phyloP scores from a whole-genome alignment of 108 stramenopile species.

The Fragilaria radians region DNA sequence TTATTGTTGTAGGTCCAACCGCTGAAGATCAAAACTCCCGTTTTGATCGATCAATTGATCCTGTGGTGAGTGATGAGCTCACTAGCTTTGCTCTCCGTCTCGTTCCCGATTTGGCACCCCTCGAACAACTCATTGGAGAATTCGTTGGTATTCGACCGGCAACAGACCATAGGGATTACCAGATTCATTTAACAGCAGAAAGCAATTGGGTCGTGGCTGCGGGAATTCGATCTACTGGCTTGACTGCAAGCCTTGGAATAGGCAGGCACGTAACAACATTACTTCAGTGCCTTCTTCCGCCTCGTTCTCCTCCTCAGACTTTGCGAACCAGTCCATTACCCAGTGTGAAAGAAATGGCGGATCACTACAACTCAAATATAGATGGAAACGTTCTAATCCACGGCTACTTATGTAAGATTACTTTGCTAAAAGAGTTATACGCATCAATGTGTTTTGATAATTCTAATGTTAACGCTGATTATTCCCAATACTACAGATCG shows the following conservation, averaged over 20 bases:
- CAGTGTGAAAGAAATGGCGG: conserved; percentile 29
- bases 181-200: conserved; percentile 37
- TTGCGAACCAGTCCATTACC: conserved; percentile 48
- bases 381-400: conserved; percentile 43
- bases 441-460: neutral
- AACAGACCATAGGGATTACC: conserved; percentile 66
- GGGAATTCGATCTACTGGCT: conserved; percentile 73
- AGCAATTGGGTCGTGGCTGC: conserved; percentile 60
- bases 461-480: neutral
- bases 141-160: conserved; percentile 82
- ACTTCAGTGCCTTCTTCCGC: conserved; percentile 19
- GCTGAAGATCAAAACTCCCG: conserved; percentile 56
- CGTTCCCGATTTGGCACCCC: conserved; percentile 23
- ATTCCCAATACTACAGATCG: conserved; percentile 1
- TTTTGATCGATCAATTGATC: conserved; percentile 42
- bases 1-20: conserved; percentile 82
- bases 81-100: conserved; percentile 26
- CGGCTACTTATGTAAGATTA: conserved; percentile 22
- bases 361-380: conserved; percentile 33
- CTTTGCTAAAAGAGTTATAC: neutral
- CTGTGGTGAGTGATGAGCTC: conserved; percentile 33
- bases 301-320: neutral
- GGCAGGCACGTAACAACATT: conserved; percentile 53
- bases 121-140: conserved; percentile 39
- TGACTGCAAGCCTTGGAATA: conserved; percentile 73